Conservation (phyloP, 2,329 filamentous ascomycete genomes). For the Whalleya microplaca region DNA sequence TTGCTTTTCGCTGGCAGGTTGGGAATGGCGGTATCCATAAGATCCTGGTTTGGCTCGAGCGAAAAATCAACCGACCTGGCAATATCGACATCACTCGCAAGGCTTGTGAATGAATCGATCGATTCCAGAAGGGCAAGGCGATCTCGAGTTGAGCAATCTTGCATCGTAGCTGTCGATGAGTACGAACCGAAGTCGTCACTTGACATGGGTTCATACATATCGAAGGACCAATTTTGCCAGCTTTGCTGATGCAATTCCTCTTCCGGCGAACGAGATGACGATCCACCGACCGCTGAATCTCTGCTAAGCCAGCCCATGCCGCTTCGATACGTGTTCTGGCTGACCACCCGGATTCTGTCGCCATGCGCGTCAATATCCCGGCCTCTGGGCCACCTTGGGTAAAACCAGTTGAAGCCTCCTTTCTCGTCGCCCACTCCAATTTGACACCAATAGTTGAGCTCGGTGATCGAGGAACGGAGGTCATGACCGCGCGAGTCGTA, state of each 20-base stretch:
- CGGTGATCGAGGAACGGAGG: slow-evolving; percentile 77
- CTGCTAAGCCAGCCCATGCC: slow-evolving; percentile 80
- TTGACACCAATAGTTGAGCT: slow-evolving; percentile 96
- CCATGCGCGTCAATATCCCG: slow-evolving; percentile 70
- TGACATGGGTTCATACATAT: slow-evolving; percentile 61
- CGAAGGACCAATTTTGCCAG: slow-evolving; percentile 70
- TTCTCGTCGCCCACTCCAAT: slow-evolving; percentile 89
- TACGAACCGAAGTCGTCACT: slow-evolving; percentile 45
- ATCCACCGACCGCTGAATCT: slow-evolving; percentile 53
- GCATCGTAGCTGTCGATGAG: slow-evolving; percentile 18
- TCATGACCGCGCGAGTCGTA: slow-evolving; percentile 73
- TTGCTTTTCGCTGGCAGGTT: slow-evolving; percentile 50
- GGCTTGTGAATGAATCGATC: slow-evolving; percentile 59
- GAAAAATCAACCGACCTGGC: slow-evolving; percentile 53
- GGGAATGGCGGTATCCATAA: slow-evolving; percentile 67
- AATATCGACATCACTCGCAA: slow-evolving; percentile 69
- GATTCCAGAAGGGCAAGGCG: slow-evolving; percentile 48
- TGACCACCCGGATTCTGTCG: slow-evolving; percentile 75
- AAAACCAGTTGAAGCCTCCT: slow-evolving; percentile 89
- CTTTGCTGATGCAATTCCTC: slow-evolving; percentile 67
- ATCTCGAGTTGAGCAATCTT: slow-evolving; percentile 10
- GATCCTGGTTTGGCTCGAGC: slow-evolving; percentile 44
- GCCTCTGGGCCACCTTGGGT: slow-evolving; percentile 74
- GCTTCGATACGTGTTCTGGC: slow-evolving; percentile 73
- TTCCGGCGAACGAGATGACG: slow-evolving; percentile 50